Evolutionary conservation across 495 filamentous ascomycete species (phyloP).

Genomic region (Xylaria intraflava): DNA sequence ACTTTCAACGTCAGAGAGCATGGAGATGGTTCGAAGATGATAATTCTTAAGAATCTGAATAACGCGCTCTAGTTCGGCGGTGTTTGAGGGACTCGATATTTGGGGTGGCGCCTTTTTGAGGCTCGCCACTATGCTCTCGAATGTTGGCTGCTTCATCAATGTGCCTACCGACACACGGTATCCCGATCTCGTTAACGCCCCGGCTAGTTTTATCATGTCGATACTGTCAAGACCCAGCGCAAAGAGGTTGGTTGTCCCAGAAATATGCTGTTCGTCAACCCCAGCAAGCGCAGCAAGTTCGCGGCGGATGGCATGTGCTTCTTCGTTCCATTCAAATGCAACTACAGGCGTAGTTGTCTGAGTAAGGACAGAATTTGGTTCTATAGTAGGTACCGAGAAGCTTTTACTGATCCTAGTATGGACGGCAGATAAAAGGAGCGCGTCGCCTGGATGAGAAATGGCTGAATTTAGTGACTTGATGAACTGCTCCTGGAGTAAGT

Average conservation of each 20-base stretch:
- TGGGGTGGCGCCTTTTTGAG: not conserved
- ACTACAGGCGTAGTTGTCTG: not conserved
- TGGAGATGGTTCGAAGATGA: not conserved
- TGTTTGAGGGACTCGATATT: not conserved
- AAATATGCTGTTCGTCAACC: slow-evolving; percentile 41
- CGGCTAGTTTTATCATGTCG: slow-evolving; percentile 61
- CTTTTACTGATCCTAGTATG: not conserved
- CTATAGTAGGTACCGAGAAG: not conserved
- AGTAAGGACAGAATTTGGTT: not conserved
- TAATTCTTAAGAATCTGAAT: slow-evolving; percentile 9
- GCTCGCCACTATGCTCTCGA: slow-evolving; percentile 44
- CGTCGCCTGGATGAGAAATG: slow-evolving; percentile 8
- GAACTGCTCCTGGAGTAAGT: slow-evolving; percentile 37
- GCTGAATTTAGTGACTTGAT: slow-evolving; percentile 20
- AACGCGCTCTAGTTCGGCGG: slow-evolving; percentile 1
- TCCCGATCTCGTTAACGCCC: slow-evolving; percentile 52
- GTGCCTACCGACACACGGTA: slow-evolving; percentile 56
- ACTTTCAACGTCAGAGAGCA: slow-evolving; percentile 32
- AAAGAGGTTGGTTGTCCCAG: slow-evolving; percentile 50
- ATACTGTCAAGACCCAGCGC: slow-evolving; percentile 65
- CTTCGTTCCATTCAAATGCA: slow-evolving; percentile 48
- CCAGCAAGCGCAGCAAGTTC: slow-evolving; percentile 58
- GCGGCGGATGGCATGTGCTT: slow-evolving; percentile 43
- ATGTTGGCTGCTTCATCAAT: slow-evolving; percentile 63
- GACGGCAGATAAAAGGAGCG: not conserved